Evolutionary conservation across 2,329 filamentous ascomycete species (phyloP).

Genomic region (Keithomyces neogunnii): DNA sequence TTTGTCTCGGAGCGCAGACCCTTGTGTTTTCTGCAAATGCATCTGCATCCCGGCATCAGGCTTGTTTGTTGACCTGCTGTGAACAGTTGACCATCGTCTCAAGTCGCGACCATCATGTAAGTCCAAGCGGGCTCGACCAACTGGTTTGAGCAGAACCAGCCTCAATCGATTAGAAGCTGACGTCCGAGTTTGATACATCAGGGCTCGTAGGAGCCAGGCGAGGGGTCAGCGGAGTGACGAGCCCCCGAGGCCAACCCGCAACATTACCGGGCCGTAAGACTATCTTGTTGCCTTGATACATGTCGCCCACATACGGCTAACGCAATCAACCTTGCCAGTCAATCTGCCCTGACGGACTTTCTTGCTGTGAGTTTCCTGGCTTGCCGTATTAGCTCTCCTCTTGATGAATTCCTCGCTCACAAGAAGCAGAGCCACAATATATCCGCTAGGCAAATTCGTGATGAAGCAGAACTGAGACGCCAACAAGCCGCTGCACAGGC

Average conservation of each 20-base stretch:
- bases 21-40: neutral
- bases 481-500: constrained; percentile 25
- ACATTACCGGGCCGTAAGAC: constrained; percentile 31
- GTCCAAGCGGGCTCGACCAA: neutral
- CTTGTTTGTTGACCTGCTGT: neutral
- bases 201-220: constrained; percentile 7
- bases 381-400: neutral
- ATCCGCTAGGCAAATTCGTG: constrained; percentile 47
- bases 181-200: neutral
- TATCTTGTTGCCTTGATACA: neutral
- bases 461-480: constrained; percentile 39
- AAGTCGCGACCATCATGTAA: constrained; percentile 3
- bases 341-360: constrained; percentile 47
- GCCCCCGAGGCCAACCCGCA: constrained; percentile 18
- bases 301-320: constrained; percentile 5
- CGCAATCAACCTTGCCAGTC: constrained; percentile 17
- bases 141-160: too few relatives aligned
- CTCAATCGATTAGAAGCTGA: neutral
- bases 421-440: constrained; percentile 49
- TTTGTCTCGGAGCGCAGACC: neutral
- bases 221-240: constrained; percentile 10
- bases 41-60: too few relatives aligned
- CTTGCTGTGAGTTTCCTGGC: constrained; percentile 32
- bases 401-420: neutral
- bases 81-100: neutral